Evolutionary conservation across 140 eudicot species (phyloP).

Genomic region (Cichorium intybus): DNA sequence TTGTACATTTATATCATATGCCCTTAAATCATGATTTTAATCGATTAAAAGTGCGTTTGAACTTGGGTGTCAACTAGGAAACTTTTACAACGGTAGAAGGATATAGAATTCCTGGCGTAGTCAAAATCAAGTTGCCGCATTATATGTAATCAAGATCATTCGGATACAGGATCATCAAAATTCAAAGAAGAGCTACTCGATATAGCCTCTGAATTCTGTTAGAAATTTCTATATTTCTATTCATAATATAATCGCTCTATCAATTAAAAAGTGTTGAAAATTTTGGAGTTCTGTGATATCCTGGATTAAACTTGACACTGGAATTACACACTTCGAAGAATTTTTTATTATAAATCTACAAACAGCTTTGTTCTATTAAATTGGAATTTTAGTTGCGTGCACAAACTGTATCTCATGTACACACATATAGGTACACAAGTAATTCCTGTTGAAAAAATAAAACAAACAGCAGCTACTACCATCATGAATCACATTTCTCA

Average conservation of each 20-base stretch:
- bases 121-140: neutral
- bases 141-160: constrained; percentile 1
- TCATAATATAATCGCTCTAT: neutral
- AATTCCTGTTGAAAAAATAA: neutral
- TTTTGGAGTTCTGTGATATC: neutral
- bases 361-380: neutral
- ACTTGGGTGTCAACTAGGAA: too few species aligned
- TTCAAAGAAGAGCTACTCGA: neutral
- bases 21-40: too few species aligned
- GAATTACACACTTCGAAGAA: neutral
- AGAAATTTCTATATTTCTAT: neutral
- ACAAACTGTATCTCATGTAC: constrained; percentile 2
- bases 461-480: constrained; percentile 9
- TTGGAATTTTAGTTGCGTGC: neutral
- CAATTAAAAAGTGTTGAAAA: neutral
- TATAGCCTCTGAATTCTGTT: neutral
- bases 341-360: neutral
- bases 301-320: neutral
- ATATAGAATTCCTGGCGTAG: too few species aligned
- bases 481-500: constrained; percentile 13
- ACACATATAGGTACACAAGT: constrained; percentile 15
- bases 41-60: too few species aligned
- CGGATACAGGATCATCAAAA: neutral
- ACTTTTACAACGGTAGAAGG: too few species aligned
- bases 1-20: too few species aligned